These are phyloP conservation scores for Penicillium psychrofluorescens DNA, from an alignment of 495 filamentous ascomycete species.

Conservation along the genomic window DNA sequence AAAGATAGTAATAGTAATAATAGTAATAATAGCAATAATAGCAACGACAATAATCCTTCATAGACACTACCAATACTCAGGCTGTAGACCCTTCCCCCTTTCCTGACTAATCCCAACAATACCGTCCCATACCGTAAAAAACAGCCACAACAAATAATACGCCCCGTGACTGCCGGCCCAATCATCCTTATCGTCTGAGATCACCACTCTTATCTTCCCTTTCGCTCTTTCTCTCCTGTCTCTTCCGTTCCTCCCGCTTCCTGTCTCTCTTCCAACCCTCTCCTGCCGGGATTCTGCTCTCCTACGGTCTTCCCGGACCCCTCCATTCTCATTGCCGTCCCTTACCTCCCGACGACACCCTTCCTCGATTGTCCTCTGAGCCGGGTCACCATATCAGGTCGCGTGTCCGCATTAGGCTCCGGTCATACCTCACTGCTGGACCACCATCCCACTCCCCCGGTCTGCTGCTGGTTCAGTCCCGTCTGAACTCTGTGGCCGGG, in stretches of 20 bases:
- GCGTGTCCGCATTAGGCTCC: slow-evolving; percentile 20
- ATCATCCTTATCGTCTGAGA: slow-evolving; percentile 22
- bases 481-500: slow-evolving; percentile 8
- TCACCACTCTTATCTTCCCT: slow-evolving; percentile 17
- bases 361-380: too few species aligned
- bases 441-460: slow-evolving; percentile 1
- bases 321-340: background rate
- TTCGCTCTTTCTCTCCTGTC: background rate
- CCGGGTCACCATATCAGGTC: slow-evolving; percentile 6
- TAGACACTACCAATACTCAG: too few species aligned
- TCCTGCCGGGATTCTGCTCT: too few species aligned
- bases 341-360: background rate
- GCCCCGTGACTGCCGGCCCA: slow-evolving; percentile 21
- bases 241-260: background rate
- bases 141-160: background rate
- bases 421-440: slow-evolving; percentile 7
- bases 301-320: too few species aligned
- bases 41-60: too few species aligned
- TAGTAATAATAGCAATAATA: too few species aligned
- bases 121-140: slow-evolving; percentile 5
- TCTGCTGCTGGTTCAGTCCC: slow-evolving; percentile 7
- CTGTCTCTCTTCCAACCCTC: background rate
- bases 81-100: too few species aligned
- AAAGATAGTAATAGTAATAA: too few species aligned
- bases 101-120: too few species aligned